Conservation (phyloP, 2,329 filamentous ascomycete genomes). For the Fusarium sp. region DNA sequence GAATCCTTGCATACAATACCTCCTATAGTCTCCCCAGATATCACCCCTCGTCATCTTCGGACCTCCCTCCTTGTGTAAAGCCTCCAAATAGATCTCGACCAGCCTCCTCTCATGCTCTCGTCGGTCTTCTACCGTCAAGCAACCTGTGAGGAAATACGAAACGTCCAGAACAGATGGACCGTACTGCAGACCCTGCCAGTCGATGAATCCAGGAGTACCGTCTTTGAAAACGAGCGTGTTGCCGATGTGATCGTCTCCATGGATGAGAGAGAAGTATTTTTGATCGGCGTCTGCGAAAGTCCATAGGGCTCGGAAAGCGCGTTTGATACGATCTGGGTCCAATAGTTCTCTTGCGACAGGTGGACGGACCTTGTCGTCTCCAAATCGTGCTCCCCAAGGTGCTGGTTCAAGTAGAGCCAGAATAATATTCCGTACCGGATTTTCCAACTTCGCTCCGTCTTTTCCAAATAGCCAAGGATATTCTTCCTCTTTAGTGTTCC, state of each 20-base stretch:
- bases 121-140: not conserved
- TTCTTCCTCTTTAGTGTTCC: not conserved
- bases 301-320: not conserved
- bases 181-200: slow-evolving; percentile 1
- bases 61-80: not conserved
- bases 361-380: not conserved
- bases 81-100: not conserved
- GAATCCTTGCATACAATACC: slow-evolving; percentile 1
- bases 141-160: not conserved
- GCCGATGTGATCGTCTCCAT: slow-evolving; percentile 1
- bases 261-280: not conserved
- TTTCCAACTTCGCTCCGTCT: not conserved
- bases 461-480: slow-evolving; percentile 2
- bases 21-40: not conserved
- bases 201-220: not conserved
- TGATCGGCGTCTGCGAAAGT: not conserved
- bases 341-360: not conserved
- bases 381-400: not conserved
- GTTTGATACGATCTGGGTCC: not conserved
- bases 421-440: not conserved
- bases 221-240: not conserved
- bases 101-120: not conserved
- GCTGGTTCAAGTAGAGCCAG: not conserved
- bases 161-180: not conserved
- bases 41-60: not conserved